Base-by-base conservation (phyloP, 495 filamentous ascomycete genomes). In the Rhizodiscina lignyota region DNA sequence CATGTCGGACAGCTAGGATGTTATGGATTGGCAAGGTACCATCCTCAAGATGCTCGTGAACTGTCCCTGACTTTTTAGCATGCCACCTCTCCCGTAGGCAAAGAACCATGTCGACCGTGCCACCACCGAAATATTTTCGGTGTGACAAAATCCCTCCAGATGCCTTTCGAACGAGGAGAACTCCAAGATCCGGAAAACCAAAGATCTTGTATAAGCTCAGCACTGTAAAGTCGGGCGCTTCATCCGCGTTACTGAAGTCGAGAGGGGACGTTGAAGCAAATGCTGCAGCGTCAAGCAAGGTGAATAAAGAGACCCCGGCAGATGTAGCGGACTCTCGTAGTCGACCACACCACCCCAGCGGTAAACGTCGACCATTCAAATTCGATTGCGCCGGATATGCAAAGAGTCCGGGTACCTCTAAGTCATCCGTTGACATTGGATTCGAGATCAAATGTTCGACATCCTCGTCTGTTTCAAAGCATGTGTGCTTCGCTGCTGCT, bases 161-260 rank as follows among this genome's bases (percentile, higher is more conserved):
- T 22, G 63, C 63, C 40, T 83, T 83, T 28, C 78, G 68, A 5
- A 94, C 76, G 35, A 96, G 78, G 51, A 96, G 59, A 3, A 77
- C 87, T 4, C 87, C 87, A 0, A 96, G 58, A 48, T 96, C 83
- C 0, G 87, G 87, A 46, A 94, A 94, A 3, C 87, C 87, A 52
- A 94, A 96, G 17, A 96, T 89, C 55, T 96, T 96, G 55, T 93
- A 91, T 46, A 96, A 84, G 60, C 83, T 92, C 17, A 94, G 50
- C 0, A 80, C 83, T 3, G 76, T 83, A 42, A 93, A 94, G 46
- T 96, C 87, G 0, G 87, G 83, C 1, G 80, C 77, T 1, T 48
- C 42, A 5, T 61, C 54, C 5, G 60, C 47, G 43, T 77, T 53
- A 34, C 72, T 65, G 17, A 96, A 51, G 50, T 92, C 73, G 17